Conservation (phyloP, 2,329 filamentous ascomycete genomes). For the Claviceps digitariae region DNA sequence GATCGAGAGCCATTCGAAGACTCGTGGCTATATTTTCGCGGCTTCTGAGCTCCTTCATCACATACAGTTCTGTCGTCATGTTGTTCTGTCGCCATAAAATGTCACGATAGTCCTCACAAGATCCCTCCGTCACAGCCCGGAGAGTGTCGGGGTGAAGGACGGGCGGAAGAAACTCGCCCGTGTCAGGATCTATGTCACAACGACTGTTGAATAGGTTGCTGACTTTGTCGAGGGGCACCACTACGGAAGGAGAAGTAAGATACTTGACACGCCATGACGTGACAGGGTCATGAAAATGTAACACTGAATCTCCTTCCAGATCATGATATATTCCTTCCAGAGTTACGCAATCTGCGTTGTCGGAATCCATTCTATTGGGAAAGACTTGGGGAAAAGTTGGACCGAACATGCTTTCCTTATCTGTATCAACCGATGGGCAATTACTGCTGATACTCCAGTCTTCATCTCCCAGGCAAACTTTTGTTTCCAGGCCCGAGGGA, state of each 20-base stretch:
- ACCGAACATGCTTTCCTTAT: not conserved
- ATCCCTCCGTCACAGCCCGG: slow-evolving; percentile 1
- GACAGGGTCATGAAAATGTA: not conserved
- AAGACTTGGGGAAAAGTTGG: not conserved
- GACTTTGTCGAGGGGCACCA: not conserved
- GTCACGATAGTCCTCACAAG: slow-evolving; percentile 6
- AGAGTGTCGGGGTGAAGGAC: slow-evolving; percentile 20
- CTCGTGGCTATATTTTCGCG: slow-evolving; percentile 10
- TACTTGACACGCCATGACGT: slow-evolving; percentile 1
- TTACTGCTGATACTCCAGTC: not conserved
- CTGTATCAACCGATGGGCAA: not conserved
- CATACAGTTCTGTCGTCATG: slow-evolving; percentile 15
- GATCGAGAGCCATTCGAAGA: not conserved
- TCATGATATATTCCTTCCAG: not conserved
- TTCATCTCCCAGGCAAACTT: not conserved
- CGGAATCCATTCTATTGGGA: not conserved
- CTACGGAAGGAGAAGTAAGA: not conserved
- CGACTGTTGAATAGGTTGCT: not conserved
- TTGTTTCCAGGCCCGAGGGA: not conserved
- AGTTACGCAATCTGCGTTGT: not conserved
- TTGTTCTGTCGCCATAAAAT: slow-evolving; percentile 16
- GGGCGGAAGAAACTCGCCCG: slow-evolving; percentile 20
- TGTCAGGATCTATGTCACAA: slow-evolving; percentile 24
- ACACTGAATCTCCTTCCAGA: not conserved
- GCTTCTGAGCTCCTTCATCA: slow-evolving; percentile 12